Evolutionary conservation across 2,329 filamentous ascomycete species (phyloP), one percentile per base, ranked within the genome.

Genomic region (Ceratocystis colombiana): DNA sequence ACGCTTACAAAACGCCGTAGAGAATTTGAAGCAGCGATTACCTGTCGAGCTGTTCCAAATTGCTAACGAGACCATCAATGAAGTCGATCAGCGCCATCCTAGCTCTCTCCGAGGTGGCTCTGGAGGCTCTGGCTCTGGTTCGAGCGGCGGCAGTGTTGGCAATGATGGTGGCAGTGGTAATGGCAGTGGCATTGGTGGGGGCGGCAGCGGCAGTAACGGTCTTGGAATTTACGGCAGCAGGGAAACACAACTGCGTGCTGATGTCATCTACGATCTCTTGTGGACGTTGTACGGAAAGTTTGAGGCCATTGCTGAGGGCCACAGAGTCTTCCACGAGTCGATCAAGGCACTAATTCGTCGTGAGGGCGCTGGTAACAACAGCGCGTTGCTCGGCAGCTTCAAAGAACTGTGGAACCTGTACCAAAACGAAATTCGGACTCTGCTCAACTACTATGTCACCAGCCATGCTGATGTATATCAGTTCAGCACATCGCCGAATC

Each of bases 351-450:
- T 99, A 67, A 85, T 93, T 65, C 85, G 87, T 69, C 85, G 95
- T 62, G 92, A 97, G 73, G 88, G 88, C 3, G 79, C 79, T 17
- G 75, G 85, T 74, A 79, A 87, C 78, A 78, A 84, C 71, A 82
- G 78, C 50, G 81, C 84, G 0, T 80, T 97, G 62, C 87, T 90
- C 5, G 87, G 90, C 66, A 91, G 91, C 66, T 99, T 99, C 76
- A 94, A 93, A 72, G 94, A 97, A 76, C 78, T 99, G 50, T 99
- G 95, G 95, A 96, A 96, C 73, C 79, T 99, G 6, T 93, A 96
- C 72, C 94, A 99, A 73, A 97, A 95, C 75, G 94, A 99, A 80
- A 97, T 99, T 70, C 85, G 92, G 53, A 95, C 92, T 4, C 79
- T 99, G 15, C 79, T 99, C 67, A 94, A 97, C 75, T 96, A 96